Conservation (phyloP, 495 filamentous ascomycete genomes). For the Aspergillus bertholletiae region DNA sequence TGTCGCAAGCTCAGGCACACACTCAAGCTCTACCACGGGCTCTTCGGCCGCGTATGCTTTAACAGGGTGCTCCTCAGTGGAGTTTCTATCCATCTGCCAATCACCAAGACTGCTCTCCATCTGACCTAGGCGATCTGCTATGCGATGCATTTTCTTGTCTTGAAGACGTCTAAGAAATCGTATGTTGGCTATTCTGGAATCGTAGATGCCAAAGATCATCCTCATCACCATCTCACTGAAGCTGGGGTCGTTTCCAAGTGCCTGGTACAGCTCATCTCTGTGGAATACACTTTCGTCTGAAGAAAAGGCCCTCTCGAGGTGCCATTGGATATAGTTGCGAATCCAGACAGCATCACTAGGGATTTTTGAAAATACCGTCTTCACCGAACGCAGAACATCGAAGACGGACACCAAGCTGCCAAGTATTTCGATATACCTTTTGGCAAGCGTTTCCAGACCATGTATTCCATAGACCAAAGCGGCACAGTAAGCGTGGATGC, state of each 20-base stretch:
- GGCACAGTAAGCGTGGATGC: not conserved
- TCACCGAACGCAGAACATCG: not conserved
- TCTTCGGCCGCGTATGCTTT: too few species aligned
- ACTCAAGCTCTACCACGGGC: too few species aligned
- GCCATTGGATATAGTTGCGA: not conserved
- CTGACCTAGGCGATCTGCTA: too few species aligned
- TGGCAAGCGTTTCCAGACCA: not conserved
- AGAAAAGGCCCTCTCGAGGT: not conserved
- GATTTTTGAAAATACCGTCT: not conserved
- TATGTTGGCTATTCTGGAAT: too few species aligned
- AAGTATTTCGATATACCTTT: not conserved
- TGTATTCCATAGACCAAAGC: not conserved
- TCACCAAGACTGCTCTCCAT: too few species aligned
- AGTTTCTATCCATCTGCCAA: too few species aligned
- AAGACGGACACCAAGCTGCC: not conserved
- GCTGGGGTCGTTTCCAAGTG: not conserved
- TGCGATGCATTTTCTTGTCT: too few species aligned
- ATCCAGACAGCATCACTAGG: not conserved
- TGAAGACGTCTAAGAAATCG: too few species aligned
- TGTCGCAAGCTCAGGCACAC: too few species aligned
- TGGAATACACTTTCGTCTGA: not conserved
- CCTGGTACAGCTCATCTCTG: not conserved
- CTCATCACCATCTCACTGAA: not conserved
- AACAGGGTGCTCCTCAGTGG: too few species aligned
- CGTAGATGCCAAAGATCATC: not conserved